phyloP scores from a whole-genome alignment of 768 basidiomycete species.

The Leccinum boreale region DNA sequence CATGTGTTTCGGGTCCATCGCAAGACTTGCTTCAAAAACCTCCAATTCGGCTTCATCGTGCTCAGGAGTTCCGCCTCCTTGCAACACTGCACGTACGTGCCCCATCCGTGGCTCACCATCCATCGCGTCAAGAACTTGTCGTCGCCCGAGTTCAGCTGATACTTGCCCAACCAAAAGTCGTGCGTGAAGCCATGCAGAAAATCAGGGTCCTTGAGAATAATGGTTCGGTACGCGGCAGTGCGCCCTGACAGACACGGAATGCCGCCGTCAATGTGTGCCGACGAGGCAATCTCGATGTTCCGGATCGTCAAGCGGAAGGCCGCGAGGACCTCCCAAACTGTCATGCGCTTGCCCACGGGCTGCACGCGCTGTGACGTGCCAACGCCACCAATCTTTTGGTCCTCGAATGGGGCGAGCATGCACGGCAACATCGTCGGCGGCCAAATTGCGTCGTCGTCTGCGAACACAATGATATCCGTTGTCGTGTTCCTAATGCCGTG shows the following conservation, averaged over 20 bases:
- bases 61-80: slow-evolving; percentile 81
- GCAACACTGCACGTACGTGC: slow-evolving; percentile 88
- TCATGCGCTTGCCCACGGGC: slow-evolving; percentile 72
- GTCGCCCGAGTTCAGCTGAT: slow-evolving; percentile 92
- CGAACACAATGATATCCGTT: slow-evolving; percentile 92
- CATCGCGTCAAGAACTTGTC: slow-evolving; percentile 94
- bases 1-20: slow-evolving; percentile 95
- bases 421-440: slow-evolving; percentile 87
- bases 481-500: slow-evolving; percentile 89
- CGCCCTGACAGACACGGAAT: slow-evolving; percentile 89
- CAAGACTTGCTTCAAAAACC: slow-evolving; percentile 90
- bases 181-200: slow-evolving; percentile 92
- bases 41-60: slow-evolving; percentile 97
- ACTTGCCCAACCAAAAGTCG: slow-evolving; percentile 91
- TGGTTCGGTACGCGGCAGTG: slow-evolving; percentile 90
- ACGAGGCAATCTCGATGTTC: slow-evolving; percentile 87
- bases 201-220: slow-evolving; percentile 93
- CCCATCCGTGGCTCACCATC: slow-evolving; percentile 97
- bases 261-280: slow-evolving; percentile 92
- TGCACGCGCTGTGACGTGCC: slow-evolving; percentile 90
- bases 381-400: slow-evolving; percentile 90
- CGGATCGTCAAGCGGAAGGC: slow-evolving; percentile 91
- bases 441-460: slow-evolving; percentile 96
- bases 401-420: slow-evolving; percentile 89
- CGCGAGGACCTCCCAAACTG: slow-evolving; percentile 93